Evolutionary conservation across 1,139 yeast species (phyloP), one percentile per base, ranked within the genome.

Genomic region (Saccharomyces hybrid): DNA sequence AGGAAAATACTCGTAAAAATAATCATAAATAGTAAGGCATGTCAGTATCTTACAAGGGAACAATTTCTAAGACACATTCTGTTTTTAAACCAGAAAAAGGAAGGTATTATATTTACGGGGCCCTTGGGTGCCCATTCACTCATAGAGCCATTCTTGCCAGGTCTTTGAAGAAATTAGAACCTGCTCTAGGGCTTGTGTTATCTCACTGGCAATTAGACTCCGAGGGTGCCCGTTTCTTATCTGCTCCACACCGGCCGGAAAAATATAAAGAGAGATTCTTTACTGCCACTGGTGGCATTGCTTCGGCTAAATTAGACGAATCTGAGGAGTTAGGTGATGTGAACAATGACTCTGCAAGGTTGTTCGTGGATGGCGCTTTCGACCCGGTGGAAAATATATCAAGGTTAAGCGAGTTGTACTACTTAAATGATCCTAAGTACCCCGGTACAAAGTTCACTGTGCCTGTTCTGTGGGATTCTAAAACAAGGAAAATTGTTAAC

Each of bases 241-340:
- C 31, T 28, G 31, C 11, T 9, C 13, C n/a, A 29, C 5, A 29
- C 5, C n/a, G 13, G 11, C n/a, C 81, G 41, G 46, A 52, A 2
- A 67, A 70, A 14, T 70, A 73, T 16, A 77, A 70, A 44, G 85
- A 88, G 34, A 67, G 68, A n/a, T 50, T 50, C 14, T 41, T 56
- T n/a, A 58, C 58, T 29, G 49, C 49, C 8, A 29, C 32, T 11
- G n/a, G n/a, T 11, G 32, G 32, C n/a, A 29, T 29, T 29, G 5
- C 13, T 29, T 11, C 32, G 3, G 32, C 32, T 5, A 29, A 5
- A 4, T 29, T 29, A 29, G 32, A 29, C 28, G 28, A 26, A 26
- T 26, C 28, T 26, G 28, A 26, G 28, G 28, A 26, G 28, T 26
- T 26, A 26, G 28, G 28, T 7, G 28, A 26, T 26, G 28, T 26